Evolutionary conservation across 2,329 filamentous ascomycete species (phyloP).

Genomic region (Macroventuria anomochaeta): DNA sequence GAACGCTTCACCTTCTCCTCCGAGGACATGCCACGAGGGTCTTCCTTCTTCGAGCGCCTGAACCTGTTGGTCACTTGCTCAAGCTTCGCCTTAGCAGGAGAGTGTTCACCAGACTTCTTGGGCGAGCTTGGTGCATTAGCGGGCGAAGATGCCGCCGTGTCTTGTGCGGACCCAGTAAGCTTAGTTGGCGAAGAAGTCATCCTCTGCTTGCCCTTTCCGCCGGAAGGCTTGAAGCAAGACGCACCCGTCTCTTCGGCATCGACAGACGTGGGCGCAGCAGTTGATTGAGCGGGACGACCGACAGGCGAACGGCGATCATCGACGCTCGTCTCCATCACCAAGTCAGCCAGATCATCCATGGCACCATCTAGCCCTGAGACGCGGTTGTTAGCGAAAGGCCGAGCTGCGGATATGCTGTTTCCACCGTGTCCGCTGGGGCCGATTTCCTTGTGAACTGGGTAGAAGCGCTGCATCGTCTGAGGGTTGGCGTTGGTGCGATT

Average conservation of each 20-base stretch:
- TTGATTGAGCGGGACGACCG: constrained; percentile 11
- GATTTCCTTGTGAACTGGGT: constrained; percentile 33
- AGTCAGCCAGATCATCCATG: constrained; percentile 47
- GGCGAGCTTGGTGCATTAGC: constrained; percentile 37
- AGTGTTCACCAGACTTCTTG: constrained; percentile 47
- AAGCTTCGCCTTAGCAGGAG: constrained; percentile 55
- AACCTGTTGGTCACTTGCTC: constrained; percentile 57
- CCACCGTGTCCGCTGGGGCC: constrained; percentile 14
- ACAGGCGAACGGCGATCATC: constrained; percentile 20
- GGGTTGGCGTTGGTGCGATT: constrained; percentile 31
- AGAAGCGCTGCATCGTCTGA: constrained; percentile 35
- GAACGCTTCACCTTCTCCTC: constrained; percentile 46
- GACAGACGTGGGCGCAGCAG: neutral
- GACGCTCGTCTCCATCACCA: constrained; percentile 30
- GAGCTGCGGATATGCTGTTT: constrained; percentile 17
- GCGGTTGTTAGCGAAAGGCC: constrained; percentile 34
- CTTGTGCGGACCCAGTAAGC: constrained; percentile 17
- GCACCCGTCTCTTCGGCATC: constrained; percentile 32
- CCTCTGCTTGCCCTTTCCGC: constrained; percentile 44
- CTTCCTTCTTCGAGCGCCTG: constrained; percentile 47
- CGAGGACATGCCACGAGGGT: constrained; percentile 44
- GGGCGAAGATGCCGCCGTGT: constrained; percentile 32
- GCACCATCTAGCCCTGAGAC: constrained; percentile 48
- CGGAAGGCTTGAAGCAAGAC: constrained; percentile 41
- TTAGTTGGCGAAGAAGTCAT: constrained; percentile 33